phyloP scores from a whole-genome alignment of 2,329 filamentous ascomycete species.

The Fusarium guadeloupense region DNA sequence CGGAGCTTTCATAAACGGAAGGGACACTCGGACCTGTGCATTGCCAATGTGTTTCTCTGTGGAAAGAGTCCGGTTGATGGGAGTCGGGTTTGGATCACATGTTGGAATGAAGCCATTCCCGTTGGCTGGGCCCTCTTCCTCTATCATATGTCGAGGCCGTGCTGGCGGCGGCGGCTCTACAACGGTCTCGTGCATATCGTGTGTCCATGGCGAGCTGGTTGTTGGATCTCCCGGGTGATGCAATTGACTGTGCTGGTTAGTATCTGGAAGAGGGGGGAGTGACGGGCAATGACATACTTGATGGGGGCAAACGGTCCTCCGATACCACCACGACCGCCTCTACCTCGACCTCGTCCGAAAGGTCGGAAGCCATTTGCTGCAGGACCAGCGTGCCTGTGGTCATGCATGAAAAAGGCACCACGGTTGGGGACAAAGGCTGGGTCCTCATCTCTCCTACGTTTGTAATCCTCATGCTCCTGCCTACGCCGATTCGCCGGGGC shows the following conservation, averaged over 20 bases:
- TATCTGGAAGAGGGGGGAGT: constrained; percentile 1
- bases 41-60: constrained; percentile 86
- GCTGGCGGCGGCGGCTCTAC: constrained; percentile 54
- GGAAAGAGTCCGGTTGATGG: constrained; percentile 81
- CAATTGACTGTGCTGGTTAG: constrained; percentile 49
- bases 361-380: constrained; percentile 81
- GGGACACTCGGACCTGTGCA: constrained; percentile 81
- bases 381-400: constrained; percentile 82
- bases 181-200: constrained; percentile 90
- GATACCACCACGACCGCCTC: constrained; percentile 67
- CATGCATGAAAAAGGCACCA: constrained; percentile 97
- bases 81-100: constrained; percentile 66
- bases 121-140: constrained; percentile 62
- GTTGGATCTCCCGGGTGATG: constrained; percentile 66
- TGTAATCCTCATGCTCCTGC: constrained; percentile 90
- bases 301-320: constrained; percentile 67
- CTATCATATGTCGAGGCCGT: constrained; percentile 55
- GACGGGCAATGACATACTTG: constrained; percentile 62
- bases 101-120: constrained; percentile 65
- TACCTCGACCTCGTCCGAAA: constrained; percentile 72
- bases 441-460: constrained; percentile 86
- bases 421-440: constrained; percentile 94
- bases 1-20: constrained; percentile 78
- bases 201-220: constrained; percentile 83
- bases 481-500: constrained; percentile 75